Evolutionary conservation across 352 stramenopile genomes (phyloP).

Genomic region (Pythium aristosporum): DNA sequence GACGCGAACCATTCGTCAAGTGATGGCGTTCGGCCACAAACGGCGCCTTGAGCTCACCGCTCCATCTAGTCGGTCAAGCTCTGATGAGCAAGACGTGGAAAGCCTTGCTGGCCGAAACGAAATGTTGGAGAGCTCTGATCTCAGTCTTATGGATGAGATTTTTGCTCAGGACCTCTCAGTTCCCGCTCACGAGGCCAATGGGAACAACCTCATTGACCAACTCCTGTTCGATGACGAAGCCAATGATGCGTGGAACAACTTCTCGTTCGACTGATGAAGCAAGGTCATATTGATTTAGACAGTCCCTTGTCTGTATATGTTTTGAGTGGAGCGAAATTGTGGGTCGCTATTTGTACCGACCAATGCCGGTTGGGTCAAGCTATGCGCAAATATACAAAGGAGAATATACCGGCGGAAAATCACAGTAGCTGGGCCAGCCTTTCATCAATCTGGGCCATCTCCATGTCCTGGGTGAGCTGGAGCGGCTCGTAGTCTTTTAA

Average conservation of each 20-base stretch:
- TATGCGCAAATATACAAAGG: too few relatives aligned
- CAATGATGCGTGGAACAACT: neutral
- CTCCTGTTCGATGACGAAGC: slow-evolving; percentile 1
- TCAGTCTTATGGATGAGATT: neutral
- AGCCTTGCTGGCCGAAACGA: neutral
- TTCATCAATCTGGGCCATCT: neutral
- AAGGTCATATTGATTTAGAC: too few relatives aligned
- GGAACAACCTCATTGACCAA: neutral
- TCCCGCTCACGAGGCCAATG: neutral
- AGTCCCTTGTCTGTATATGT: neutral
- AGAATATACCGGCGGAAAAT: neutral
- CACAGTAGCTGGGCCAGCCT: neutral
- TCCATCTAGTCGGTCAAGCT: neutral
- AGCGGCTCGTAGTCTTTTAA: slow-evolving; percentile 11
- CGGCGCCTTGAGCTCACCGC: slow-evolving; percentile 39
- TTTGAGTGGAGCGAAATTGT: too few relatives aligned
- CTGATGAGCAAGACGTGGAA: neutral
- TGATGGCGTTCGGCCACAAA: slow-evolving; percentile 53
- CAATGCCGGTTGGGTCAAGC: too few relatives aligned
- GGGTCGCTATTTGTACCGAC: too few relatives aligned
- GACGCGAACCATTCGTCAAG: slow-evolving; percentile 22
- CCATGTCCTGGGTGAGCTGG: slow-evolving; percentile 1
- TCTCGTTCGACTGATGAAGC: too few relatives aligned
- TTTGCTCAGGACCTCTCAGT: neutral
- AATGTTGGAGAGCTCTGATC: neutral